Percentiles rank a stretch among this genome's conserved stretches.
Evolutionary conservation across 1,284 basidiomycete genomes (phyloP).

Genomic region (Cutaneotrichosporon curvatum): DNA sequence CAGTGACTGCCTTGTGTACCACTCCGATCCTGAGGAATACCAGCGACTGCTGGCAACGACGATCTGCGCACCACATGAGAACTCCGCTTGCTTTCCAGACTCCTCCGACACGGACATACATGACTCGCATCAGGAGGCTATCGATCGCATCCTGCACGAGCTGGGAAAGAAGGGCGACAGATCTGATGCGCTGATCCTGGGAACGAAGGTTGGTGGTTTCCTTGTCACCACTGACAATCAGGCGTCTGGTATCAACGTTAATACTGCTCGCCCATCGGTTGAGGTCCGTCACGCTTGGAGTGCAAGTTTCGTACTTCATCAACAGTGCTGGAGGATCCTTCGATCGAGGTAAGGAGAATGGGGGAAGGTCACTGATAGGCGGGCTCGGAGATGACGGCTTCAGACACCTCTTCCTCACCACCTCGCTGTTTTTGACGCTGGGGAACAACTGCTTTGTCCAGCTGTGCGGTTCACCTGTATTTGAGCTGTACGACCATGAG

Average conservation of each 20-base stretch:
- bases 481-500: slow-evolving; percentile 26
- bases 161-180: slow-evolving; percentile 10
- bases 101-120: not conserved
- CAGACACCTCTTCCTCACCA: slow-evolving; percentile 44
- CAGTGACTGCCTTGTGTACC: slow-evolving; percentile 7
- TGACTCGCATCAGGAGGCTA: slow-evolving; percentile 21
- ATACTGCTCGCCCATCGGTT: not conserved
- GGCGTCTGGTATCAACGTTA: not conserved
- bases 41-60: slow-evolving; percentile 15
- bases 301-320: slow-evolving; percentile 20
- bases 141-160: slow-evolving; percentile 29
- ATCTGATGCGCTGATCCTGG: slow-evolving; percentile 21
- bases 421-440: slow-evolving; percentile 47
- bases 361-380: too few species aligned
- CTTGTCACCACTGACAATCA: not conserved
- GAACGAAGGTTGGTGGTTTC: slow-evolving; percentile 19
- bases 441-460: slow-evolving; percentile 49
- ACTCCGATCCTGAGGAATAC: slow-evolving; percentile 24
- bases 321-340: slow-evolving; percentile 25
- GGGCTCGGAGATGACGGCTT: slow-evolving; percentile 47
- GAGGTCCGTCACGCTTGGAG: slow-evolving; percentile 12
- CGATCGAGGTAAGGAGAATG: slow-evolving; percentile 22
- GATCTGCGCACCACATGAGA: slow-evolving; percentile 17
- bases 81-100: not conserved
- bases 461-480: slow-evolving; percentile 46